These are phyloP conservation scores for Schizosaccharomyces japonicus DNA, from an alignment of 805 yeast species.

Conservation along the genomic window DNA sequence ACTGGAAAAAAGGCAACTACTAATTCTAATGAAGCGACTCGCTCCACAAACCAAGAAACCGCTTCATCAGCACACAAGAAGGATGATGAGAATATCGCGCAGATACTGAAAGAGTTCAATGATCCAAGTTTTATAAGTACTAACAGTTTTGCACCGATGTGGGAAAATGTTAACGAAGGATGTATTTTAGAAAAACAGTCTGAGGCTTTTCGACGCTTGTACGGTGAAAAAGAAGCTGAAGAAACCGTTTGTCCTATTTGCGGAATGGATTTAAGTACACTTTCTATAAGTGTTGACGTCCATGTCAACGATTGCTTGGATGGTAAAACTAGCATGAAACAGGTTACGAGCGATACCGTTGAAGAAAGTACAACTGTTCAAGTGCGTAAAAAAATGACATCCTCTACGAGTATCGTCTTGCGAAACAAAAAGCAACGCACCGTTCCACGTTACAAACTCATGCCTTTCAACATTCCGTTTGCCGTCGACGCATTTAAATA, in stretches of 20 bases:
- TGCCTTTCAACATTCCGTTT: constrained; percentile 13
- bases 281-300: neutral
- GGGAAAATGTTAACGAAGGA: neutral
- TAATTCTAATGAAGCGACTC: too few relatives aligned
- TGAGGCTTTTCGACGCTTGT: too few relatives aligned
- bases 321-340: neutral
- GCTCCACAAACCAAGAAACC: too few relatives aligned
- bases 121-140: neutral
- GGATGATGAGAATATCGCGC: neutral
- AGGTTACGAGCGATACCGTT: neutral
- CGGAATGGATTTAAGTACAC: neutral
- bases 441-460: constrained; percentile 16
- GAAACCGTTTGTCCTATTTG: neutral
- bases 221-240: too few relatives aligned
- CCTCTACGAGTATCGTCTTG: neutral
- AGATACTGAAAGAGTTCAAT: neutral
- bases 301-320: constrained; percentile 8
- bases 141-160: neutral
- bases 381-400: neutral
- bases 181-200: neutral
- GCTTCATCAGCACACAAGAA: too few relatives aligned
- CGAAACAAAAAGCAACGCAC: neutral
- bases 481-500: constrained; percentile 20
- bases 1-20: neutral
- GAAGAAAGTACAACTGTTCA: neutral